These are phyloP conservation scores for Microdochium trichocladiopsis DNA, from an alignment of 2,329 filamentous ascomycete species.

Conservation along the genomic window DNA sequence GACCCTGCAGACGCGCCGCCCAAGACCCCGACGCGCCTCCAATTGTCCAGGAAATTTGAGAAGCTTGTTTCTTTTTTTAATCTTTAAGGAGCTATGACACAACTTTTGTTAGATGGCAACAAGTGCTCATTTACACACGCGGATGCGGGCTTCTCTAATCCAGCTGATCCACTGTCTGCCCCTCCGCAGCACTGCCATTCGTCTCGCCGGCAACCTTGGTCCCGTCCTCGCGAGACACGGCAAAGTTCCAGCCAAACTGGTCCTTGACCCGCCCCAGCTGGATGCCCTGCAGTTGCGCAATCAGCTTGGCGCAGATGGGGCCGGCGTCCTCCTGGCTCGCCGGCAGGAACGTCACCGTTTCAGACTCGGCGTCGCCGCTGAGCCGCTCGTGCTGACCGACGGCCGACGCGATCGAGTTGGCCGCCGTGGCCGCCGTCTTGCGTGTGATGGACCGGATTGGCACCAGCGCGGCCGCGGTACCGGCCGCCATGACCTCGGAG, in stretches of 20 bases:
- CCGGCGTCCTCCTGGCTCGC: constrained; percentile 61
- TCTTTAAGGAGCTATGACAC: too few species aligned
- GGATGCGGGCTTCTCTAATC: too few species aligned
- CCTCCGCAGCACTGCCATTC: constrained; percentile 8
- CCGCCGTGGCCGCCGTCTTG: constrained; percentile 30
- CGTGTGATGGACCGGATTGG: constrained; percentile 88
- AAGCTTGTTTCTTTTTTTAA: too few species aligned
- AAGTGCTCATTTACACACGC: too few species aligned
- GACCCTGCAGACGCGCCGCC: too few species aligned
- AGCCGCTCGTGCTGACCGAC: constrained; percentile 28
- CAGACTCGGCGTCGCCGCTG: constrained; percentile 27
- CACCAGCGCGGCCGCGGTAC: constrained; percentile 85
- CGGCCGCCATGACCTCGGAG: constrained; percentile 79
- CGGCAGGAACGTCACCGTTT: constrained; percentile 49
- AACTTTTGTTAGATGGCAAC: too few species aligned
- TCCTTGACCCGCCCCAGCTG: constrained; percentile 78
- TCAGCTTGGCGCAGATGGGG: constrained; percentile 62
- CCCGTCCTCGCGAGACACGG: constrained; percentile 37
- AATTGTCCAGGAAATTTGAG: too few species aligned
- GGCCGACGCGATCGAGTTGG: constrained; percentile 29
- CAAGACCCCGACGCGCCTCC: too few species aligned
- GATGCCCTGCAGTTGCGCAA: constrained; percentile 74
- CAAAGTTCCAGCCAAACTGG: constrained; percentile 62
- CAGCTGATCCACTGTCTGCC: constrained; percentile 25
- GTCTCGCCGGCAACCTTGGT: constrained; percentile 25